Evolutionary conservation across 352 stramenopile genomes (phyloP), one percentile per base, ranked within the genome.

Genomic region (Phytophthora cryptogea): DNA sequence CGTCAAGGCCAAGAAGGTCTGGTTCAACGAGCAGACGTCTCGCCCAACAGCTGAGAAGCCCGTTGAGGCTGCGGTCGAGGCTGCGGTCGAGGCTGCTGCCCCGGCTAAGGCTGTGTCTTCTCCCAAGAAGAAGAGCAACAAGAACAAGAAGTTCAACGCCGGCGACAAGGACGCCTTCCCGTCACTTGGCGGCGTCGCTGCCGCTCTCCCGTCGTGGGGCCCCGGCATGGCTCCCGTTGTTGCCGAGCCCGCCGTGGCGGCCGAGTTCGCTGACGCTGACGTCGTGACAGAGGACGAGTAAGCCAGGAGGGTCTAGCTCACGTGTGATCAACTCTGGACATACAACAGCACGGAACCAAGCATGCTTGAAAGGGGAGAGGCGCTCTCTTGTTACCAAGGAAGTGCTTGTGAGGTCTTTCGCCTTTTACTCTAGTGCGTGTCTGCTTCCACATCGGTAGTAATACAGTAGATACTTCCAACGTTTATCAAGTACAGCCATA

Each of bases 1-100:
- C 53, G 89, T 99, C 26, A 96, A 97, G 70, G 90, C 88, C n/a
- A 98, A 98, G 88, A 98, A 99, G 77, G 65, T 84, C 26, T 95
- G 80, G 84, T 95, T 91, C 59, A 72, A 72, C 28, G 74, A 74
- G 59, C 83, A 95, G 72, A 90, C 78, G 30, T 62, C 74, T 37
- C 80, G 73, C 28, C 58, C 69, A 7, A 79, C 73, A 53, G 44
- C 60, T 9, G 76, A 77, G n/a, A 75, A 81, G 64, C 39, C 66
- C 8, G 14, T 39, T n/a, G 64, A 62, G n/a, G 33, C 42, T 45
- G 56, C 47, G 42, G 54, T 44, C 14, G 64, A 62, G n/a, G 33
- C 42, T 45, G 56, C 47, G 42, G 54, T 44, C 14, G 63, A 72
- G 26, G 37, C 51, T 30, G 43, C 65, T 4, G 42, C 63, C 2